Evolutionary conservation across 228 moss, liverwort and hornwort species (phyloP).

Genomic region (Sphagnum fallax): DNA sequence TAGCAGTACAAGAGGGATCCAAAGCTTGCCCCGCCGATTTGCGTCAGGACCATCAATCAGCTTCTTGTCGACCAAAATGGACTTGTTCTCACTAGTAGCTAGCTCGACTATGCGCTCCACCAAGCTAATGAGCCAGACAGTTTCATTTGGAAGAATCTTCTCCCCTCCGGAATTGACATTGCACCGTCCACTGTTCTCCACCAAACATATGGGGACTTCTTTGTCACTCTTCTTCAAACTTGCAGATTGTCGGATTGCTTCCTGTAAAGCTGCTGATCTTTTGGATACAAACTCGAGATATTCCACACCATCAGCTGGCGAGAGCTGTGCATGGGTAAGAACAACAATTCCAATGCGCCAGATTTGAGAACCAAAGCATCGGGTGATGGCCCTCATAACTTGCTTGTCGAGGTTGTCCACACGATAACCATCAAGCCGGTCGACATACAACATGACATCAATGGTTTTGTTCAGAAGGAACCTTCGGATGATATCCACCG

Average conservation of each 20-base stretch:
- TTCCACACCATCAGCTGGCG: conserved; percentile 49
- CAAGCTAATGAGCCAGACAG: conserved; percentile 47
- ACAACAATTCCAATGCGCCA: conserved; percentile 46
- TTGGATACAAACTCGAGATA: conserved; percentile 50
- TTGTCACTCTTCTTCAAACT: conserved; percentile 47
- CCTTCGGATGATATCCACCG: conserved; percentile 53
- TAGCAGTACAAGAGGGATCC: conserved; percentile 54
- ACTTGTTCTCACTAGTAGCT: conserved; percentile 31
- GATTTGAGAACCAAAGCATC: conserved; percentile 55
- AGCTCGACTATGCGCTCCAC: conserved; percentile 55
- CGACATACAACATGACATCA: conserved; percentile 57
- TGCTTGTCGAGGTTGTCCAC: conserved; percentile 69
- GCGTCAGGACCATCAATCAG: conserved; percentile 44
- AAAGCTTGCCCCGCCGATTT: conserved; percentile 50
- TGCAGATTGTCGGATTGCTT: conserved; percentile 43
- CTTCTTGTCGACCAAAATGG: conserved; percentile 42
- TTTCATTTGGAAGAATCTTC: conserved; percentile 64
- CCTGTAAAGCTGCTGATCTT: conserved; percentile 48
- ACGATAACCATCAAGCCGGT: conserved; percentile 67
- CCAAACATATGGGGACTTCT: conserved; percentile 44
- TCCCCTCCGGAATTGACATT: conserved; percentile 42
- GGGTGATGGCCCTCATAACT: conserved; percentile 49
- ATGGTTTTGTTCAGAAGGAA: conserved; percentile 56
- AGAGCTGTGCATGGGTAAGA: conserved; percentile 61
- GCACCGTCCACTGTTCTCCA: conserved; percentile 61